Percentiles rank a stretch among this genome's conserved stretches.
These are phyloP conservation scores for Populus pruinosa DNA, from an alignment of 345 rosid genomes.

Conservation along the genomic window DNA sequence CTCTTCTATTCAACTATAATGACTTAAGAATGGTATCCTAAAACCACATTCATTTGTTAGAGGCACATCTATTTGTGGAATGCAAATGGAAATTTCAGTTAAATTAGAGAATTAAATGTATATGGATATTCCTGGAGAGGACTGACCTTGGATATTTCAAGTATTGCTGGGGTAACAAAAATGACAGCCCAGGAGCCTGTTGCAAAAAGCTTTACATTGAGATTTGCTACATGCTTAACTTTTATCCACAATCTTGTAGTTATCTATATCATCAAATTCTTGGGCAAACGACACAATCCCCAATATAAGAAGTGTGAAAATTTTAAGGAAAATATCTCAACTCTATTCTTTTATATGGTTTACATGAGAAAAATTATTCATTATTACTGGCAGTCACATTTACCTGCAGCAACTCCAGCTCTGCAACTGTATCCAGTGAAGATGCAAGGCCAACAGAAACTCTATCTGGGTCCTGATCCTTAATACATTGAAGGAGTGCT, in stretches of 20 bases:
- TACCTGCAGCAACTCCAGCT: constrained; percentile 87
- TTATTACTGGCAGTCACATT: neutral
- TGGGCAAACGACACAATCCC: neutral
- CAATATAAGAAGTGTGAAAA: neutral
- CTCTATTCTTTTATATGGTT: neutral
- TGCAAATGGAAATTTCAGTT: neutral
- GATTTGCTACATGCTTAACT: constrained; percentile 10
- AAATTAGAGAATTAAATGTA: neutral
- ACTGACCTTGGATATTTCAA: constrained; percentile 78
- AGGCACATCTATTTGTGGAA: neutral
- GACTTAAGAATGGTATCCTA: neutral
- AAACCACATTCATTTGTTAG: neutral
- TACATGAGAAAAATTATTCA: neutral
- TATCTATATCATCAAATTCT: neutral
- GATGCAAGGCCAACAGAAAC: constrained; percentile 84
- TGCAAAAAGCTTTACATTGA: constrained; percentile 19
- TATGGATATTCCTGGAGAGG: constrained; percentile 10
- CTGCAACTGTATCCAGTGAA: constrained; percentile 75
- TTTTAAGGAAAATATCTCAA: constrained; percentile 1
- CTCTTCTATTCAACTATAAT: neutral
- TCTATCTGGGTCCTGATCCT: constrained; percentile 89
- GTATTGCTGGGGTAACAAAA: constrained; percentile 84
- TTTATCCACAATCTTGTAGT: neutral
- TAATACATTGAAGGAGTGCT: constrained; percentile 59
- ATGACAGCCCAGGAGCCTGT: constrained; percentile 96